Percentiles rank a stretch among this genome's conserved stretches.
Evolutionary conservation across 768 basidiomycete genomes (phyloP).

Genomic region (Termitomyces heimii): DNA sequence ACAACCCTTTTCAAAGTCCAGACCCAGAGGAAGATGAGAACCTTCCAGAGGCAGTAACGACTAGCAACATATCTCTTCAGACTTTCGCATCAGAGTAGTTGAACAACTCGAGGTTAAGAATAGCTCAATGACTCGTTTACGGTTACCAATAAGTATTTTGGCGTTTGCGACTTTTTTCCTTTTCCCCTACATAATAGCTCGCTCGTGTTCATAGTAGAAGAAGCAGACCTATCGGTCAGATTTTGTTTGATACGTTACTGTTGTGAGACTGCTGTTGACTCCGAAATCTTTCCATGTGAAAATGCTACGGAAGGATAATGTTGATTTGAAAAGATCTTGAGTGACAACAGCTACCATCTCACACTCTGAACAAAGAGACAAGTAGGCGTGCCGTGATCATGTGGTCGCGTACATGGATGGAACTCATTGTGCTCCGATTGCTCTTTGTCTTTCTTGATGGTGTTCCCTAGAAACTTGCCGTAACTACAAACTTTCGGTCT

Average conservation of each 20-base stretch:
- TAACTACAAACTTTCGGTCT: not conserved
- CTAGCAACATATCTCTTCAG: not conserved
- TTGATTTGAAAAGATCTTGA: not conserved
- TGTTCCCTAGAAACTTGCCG: not conserved
- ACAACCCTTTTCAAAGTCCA: not conserved
- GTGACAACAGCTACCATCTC: not conserved
- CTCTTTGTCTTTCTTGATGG: too few relatives aligned
- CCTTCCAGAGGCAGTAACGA: not conserved
- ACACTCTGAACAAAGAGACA: not conserved
- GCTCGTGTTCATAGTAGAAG: not conserved
- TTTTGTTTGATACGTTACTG: not conserved
- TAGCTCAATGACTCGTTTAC: not conserved
- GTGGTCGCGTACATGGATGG: not conserved
- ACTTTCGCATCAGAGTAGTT: not conserved
- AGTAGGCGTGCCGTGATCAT: not conserved
- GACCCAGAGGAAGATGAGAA: not conserved
- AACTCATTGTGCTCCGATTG: not conserved
- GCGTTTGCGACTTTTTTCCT: not conserved
- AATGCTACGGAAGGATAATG: not conserved
- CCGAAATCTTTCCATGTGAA: not conserved
- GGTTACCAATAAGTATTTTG: not conserved
- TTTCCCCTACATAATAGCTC: not conserved
- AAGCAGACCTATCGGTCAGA: not conserved
- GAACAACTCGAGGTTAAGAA: not conserved
- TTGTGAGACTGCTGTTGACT: not conserved